Evolutionary conservation across 164 flowering plant genomes (phyloP), one percentile per base, ranked within the genome.

Genomic region (Vitis rupestris): DNA sequence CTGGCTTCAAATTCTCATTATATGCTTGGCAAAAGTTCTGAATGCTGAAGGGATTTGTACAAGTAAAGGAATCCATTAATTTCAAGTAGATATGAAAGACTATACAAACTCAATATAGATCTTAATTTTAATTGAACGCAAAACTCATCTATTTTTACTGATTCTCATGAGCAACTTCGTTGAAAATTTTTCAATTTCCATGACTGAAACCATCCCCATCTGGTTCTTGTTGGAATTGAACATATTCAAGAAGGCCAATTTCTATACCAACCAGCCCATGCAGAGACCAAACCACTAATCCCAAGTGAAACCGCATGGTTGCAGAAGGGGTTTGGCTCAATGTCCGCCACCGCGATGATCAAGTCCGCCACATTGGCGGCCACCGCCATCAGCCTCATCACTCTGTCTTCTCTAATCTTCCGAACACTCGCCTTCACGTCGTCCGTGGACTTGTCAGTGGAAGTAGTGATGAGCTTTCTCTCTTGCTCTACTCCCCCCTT

Each of bases 251-350:
- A 79, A 5, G 99, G 96, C 99, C 99, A 95, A 63, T 95, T 95
- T 66, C 99, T 86, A 66, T 95, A 95, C 99, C 97, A 95, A 65
- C 97, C 99, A 68, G 98, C 92, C 99, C 97, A 95, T 14, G 99
- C 97, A 70, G 99, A 95, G 63, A 95, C 99, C 72, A 95, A 70
- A 4, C 99, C 98, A 70, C 96, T 90, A 63, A 92, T 89, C 4
- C 99, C 98, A 49, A 95, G 85, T n/a, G 96, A 82, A 11, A 95
- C 86, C 3, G 92, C 75, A 63, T 91, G 98, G 82, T 86, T 87
- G 63, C 96, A 95, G 27, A 95, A 78, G 0, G 93, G 99, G 54
- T 95, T 95, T 0, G 99, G 99, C 64, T 93, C 98, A 50, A 95
- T 87, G 8, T 92, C 98, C 11, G 99, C 98, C 82, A 92, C 8